These are phyloP conservation scores for Corynespora cassiicola DNA, from an alignment of 2,329 filamentous ascomycete genomes.

Conservation along the genomic window DNA sequence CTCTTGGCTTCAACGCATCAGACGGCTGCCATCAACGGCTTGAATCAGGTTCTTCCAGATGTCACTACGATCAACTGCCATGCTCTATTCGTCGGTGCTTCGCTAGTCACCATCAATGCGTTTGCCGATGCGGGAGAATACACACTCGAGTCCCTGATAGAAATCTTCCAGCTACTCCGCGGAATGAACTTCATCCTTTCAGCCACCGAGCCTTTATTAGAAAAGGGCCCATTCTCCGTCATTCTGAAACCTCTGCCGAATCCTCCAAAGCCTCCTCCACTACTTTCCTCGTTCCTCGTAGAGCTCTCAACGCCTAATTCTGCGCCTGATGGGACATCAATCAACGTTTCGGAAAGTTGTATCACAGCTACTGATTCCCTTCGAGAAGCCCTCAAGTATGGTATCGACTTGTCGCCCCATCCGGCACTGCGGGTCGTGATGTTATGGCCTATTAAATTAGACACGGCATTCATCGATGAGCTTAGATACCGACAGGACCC, in stretches of 20 bases:
- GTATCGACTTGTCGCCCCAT: constrained; percentile 25
- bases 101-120: constrained; percentile 29
- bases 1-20: constrained; percentile 37
- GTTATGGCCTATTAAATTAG: constrained; percentile 29
- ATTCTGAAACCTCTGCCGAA: constrained; percentile 17
- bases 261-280: constrained; percentile 19
- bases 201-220: constrained; percentile 20
- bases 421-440: constrained; percentile 25
- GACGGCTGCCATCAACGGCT: constrained; percentile 23
- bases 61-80: constrained; percentile 33
- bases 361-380: constrained; percentile 21
- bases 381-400: constrained; percentile 21
- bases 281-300: constrained; percentile 27
- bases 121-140: constrained; percentile 27
- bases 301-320: no score
- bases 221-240: constrained; percentile 27
- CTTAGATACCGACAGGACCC: constrained; percentile 19
- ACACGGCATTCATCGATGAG: constrained; percentile 22
- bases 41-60: constrained; percentile 28
- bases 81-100: constrained; percentile 31
- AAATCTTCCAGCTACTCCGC: constrained; percentile 34
- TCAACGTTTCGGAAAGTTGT: not conserved
- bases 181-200: constrained; percentile 32
- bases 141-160: constrained; percentile 29
- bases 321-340: no score